Percentiles rank a stretch among this genome's conserved stretches.
phyloP scores from a whole-genome alignment of 192 early-diverging fungal species.

The Obelidium mucronatum region DNA sequence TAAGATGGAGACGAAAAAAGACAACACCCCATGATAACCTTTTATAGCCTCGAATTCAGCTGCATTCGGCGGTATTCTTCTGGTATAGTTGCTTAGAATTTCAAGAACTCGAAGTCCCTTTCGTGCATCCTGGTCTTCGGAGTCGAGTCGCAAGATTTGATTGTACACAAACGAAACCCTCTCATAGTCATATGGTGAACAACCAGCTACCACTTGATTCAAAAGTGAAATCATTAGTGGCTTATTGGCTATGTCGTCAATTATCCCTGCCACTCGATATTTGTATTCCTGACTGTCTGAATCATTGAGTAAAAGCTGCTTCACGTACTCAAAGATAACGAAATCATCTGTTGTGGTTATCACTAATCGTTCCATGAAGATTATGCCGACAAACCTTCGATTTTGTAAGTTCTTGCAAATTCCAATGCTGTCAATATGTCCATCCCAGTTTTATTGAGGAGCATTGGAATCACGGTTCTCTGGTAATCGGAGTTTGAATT shows the following conservation, averaged over 20 bases:
- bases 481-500: constrained; percentile 59
- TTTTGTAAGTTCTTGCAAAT: constrained; percentile 68
- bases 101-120: constrained; percentile 59
- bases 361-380: neutral
- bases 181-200: constrained; percentile 73
- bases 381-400: constrained; percentile 58
- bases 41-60: constrained; percentile 55
- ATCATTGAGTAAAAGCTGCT: constrained; percentile 47
- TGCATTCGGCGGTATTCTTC: constrained; percentile 46
- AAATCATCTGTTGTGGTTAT: constrained; percentile 45
- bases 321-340: constrained; percentile 58
- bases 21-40: neutral
- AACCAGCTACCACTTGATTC: constrained; percentile 49
- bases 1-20: neutral
- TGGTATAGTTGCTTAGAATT: constrained; percentile 60
- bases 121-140: constrained; percentile 46
- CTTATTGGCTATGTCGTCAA: constrained; percentile 64
- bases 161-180: constrained; percentile 63
- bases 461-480: constrained; percentile 57
- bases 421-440: constrained; percentile 70
- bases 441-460: constrained; percentile 65
- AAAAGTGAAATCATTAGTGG: constrained; percentile 58
- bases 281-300: constrained; percentile 37
- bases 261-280: constrained; percentile 55
- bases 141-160: constrained; percentile 57